These are phyloP conservation scores for Fusarium albidum DNA, from an alignment of 2,329 filamentous ascomycete genomes.

Conservation along the genomic window DNA sequence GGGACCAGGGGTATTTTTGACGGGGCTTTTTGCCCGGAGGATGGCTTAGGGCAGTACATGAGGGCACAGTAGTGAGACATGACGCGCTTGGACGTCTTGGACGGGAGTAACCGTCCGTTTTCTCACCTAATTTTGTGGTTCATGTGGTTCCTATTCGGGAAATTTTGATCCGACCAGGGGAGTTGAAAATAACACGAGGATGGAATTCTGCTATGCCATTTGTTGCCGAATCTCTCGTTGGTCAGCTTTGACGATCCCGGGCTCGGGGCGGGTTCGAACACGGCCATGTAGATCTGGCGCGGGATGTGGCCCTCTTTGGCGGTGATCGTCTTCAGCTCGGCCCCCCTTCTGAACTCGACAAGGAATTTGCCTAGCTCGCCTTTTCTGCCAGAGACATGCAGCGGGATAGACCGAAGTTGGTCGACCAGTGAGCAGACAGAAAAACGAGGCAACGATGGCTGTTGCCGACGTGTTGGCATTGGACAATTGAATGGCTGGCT, in stretches of 20 bases:
- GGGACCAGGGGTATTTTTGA: too few species aligned
- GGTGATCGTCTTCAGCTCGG: constrained; percentile 2
- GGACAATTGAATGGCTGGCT: not conserved
- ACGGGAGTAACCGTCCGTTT: too few species aligned
- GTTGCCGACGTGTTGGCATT: not conserved
- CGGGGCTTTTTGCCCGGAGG: not conserved
- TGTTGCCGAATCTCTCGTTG: too few species aligned
- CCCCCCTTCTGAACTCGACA: not conserved
- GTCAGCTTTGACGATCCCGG: too few species aligned
- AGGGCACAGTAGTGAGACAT: constrained; percentile 9
- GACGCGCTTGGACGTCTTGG: not conserved
- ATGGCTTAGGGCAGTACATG: not conserved
- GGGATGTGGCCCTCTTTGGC: not conserved
- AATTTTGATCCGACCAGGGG: not conserved
- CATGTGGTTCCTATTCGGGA: constrained; percentile 1
- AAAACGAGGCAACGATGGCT: not conserved
- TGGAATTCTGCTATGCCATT: too few species aligned
- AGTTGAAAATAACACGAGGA: not conserved
- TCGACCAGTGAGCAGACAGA: not conserved
- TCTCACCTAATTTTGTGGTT: constrained; percentile 8
- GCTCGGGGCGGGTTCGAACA: too few species aligned
- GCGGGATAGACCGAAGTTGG: not conserved
- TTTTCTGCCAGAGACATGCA: constrained; percentile 2
- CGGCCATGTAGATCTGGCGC: not conserved
- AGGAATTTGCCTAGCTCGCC: not conserved